Base-by-base conservation (phyloP, 164 flowering plant genomes). In the Umbilicus rupestris region DNA sequence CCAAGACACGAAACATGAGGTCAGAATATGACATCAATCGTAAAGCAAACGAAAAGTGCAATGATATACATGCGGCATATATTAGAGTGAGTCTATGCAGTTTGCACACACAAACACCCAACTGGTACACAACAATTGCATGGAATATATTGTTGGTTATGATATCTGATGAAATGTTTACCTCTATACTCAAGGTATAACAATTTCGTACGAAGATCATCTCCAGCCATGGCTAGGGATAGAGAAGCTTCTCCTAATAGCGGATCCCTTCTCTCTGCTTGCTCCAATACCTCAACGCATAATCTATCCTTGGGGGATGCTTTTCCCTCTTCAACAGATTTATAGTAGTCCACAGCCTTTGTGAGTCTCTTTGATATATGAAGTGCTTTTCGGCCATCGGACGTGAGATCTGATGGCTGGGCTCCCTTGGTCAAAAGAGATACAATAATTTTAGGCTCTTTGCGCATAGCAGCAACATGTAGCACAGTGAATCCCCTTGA, bases 111-210 rank as follows among this genome's bases (percentile, higher is more conserved):
- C 15, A 1, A 41, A 8, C 3, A n/a, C n/a, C n/a, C 7, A 41
- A 41, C 1, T 4, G 44, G 15, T 41, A 1, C 15, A 41, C 1
- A 41, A 41, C 15, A 3, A 8, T 1, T 41, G 15, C 44, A 41
- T 11, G 11, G 44, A 41, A 41, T 3, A 12, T 41, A 41, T 1
- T 41, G 6, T 6, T 7, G 44, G 12, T 41, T 41, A 41, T 0
- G 12, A 3, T 41, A 6, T 41, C 44, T 7, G 26, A 20, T 59
- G 47, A 12, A n/a, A 57, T 20, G 66, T 39, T 73, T 71, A 93
- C 98, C 98, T 87, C 98, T 86, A 69, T 82, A 87, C 80, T 93
- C 98, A 74, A 88, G 92, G 78, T 93, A 87, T 66, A 89, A 68
- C 74, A 90, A 72, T 71, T 75, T 88, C 78, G 71, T 70, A 4